These are phyloP conservation scores for Plantago ovata DNA, from an alignment of 257 asterid genomes.

Conservation along the genomic window DNA sequence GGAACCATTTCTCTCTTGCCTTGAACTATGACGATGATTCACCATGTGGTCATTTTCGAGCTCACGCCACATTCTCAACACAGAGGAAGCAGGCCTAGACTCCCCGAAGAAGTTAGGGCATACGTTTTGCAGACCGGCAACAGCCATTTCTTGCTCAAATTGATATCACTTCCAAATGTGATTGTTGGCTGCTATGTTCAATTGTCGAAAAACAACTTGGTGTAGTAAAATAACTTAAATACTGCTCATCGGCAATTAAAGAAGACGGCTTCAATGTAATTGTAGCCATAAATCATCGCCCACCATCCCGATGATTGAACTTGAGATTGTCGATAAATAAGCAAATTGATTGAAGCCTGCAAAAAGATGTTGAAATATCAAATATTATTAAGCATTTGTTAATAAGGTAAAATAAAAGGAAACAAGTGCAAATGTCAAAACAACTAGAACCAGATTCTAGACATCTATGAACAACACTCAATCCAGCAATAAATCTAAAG, in stretches of 20 bases:
- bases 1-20: constrained; percentile 25
- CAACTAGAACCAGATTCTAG: constrained; percentile 14
- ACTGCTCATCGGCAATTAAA: constrained; percentile 14
- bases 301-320: neutral
- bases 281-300: constrained; percentile 18
- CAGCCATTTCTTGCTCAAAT: constrained; percentile 55
- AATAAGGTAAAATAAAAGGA: neutral
- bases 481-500: constrained; percentile 28
- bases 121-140: constrained; percentile 59
- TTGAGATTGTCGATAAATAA: no score
- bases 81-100: constrained; percentile 61
- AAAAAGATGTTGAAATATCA: constrained; percentile 19
- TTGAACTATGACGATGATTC: constrained; percentile 40
- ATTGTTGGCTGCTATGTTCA: constrained; percentile 24
- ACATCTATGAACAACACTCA: constrained; percentile 12
- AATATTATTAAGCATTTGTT: no score
- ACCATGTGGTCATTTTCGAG: constrained; percentile 66
- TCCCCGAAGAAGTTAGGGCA: constrained; percentile 44
- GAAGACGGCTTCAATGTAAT: constrained; percentile 14
- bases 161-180: constrained; percentile 16
- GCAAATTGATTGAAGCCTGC: constrained; percentile 18
- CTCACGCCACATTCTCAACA: constrained; percentile 85
- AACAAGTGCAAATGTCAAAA: constrained; percentile 17
- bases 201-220: constrained; percentile 14
- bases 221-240: constrained; percentile 11